Evolutionary conservation across 148 eudicot species (phyloP), one percentile per base, ranked within the genome.

Genomic region (Chenopodium quinoa): DNA sequence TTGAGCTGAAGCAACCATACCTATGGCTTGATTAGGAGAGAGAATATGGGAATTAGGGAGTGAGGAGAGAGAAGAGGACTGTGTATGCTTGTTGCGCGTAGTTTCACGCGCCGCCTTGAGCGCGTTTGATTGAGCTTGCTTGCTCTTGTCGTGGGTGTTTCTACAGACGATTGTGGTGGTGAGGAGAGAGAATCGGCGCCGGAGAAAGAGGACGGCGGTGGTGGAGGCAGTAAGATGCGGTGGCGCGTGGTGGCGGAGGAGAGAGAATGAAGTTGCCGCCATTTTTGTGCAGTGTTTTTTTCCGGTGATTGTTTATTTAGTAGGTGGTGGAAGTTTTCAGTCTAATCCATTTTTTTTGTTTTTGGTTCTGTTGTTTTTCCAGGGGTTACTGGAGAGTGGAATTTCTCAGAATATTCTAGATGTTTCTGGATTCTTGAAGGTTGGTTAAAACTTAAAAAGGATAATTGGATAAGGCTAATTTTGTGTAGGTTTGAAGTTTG

Each of bases 1-100:
- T 54, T 95, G 97, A 11, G 97, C 90, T 7, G 97, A 87, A 34
- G 93, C 88, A 25, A 92, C 97, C 72, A 75, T 82, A 17, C 94
- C 95, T 75, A 93, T 79, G 22, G 94, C 94, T 69, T 95, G 92
- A 68, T 87, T 79, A 0, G 83, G 85, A n/a, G 93, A 79, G 83
- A 92, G 98, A 40, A 34, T 58, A 22, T 85, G 84, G 29, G 79
- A 78, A 46, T 79, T 82, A 76, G 94, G 70, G 60, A 90, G 89
- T 3, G 88, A 71, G 56, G 88, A 60, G 68, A 85, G 82, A 27
- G 90, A 82, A 6, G 90, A 84, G 76, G 83, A 78, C 31, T 90
- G 90, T 76, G 87, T 81, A 7, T 82, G 75, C n/a, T 82, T 82
- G 23, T 31, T 69, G 19, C 80, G 84, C 11, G 80, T 13, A 62